Evolutionary conservation across 495 filamentous ascomycete species (phyloP).

Genomic region (Neurospora pannonica): DNA sequence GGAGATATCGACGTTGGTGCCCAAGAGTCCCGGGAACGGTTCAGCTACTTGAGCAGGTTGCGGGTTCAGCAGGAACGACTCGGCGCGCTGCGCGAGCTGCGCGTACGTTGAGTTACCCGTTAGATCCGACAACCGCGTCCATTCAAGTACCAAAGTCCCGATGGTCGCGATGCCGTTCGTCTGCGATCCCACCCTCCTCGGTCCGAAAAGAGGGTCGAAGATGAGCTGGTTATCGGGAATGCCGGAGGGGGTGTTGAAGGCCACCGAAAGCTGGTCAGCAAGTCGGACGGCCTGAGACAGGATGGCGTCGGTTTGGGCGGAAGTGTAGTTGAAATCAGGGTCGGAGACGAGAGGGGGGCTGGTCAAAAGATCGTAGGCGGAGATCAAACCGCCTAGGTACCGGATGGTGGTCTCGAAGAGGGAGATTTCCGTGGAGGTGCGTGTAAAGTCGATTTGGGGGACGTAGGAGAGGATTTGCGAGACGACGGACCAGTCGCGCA

Average conservation of each 20-base stretch:
- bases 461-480: slow-evolving; percentile 61
- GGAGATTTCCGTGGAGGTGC: slow-evolving; percentile 50
- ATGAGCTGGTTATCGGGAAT: slow-evolving; percentile 66
- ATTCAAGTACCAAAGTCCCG: slow-evolving; percentile 72
- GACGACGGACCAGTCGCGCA: slow-evolving; percentile 59
- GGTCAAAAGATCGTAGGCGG: slow-evolving; percentile 72
- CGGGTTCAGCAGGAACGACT: slow-evolving; percentile 64
- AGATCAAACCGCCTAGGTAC: slow-evolving; percentile 71
- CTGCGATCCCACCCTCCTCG: slow-evolving; percentile 34
- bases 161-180: slow-evolving; percentile 64
- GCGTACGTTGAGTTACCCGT: slow-evolving; percentile 60
- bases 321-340: slow-evolving; percentile 29
- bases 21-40: slow-evolving; percentile 72
- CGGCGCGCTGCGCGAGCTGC: slow-evolving; percentile 53
- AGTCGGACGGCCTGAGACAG: slow-evolving; percentile 59
- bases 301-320: slow-evolving; percentile 42
- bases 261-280: slow-evolving; percentile 64
- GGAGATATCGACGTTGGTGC: slow-evolving; percentile 53
- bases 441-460: slow-evolving; percentile 56
- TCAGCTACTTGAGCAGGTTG: slow-evolving; percentile 45
- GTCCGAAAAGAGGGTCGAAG: slow-evolving; percentile 33
- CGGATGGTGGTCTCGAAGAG: slow-evolving; percentile 89
- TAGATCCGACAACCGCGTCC: slow-evolving; percentile 74
- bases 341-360: slow-evolving; percentile 47
- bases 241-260: slow-evolving; percentile 67